Percentiles rank a stretch among this genome's conserved stretches.
Evolutionary conservation across 352 stramenopile species (phyloP).

Genomic region (Phytophthora litchii): DNA sequence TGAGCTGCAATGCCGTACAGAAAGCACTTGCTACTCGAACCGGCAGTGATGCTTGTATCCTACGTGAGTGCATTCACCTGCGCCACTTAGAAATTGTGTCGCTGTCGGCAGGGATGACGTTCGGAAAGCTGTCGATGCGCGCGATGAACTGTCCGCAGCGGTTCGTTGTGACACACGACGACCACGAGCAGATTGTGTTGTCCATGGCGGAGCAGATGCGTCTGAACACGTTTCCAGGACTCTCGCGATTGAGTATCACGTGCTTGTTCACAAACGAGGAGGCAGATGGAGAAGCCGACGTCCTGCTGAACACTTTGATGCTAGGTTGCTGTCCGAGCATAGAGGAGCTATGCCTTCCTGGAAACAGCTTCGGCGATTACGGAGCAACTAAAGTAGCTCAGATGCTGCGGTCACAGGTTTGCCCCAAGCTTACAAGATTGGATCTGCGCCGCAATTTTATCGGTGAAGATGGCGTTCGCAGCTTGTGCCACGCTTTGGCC

Average conservation of each 20-base stretch:
- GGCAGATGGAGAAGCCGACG: conserved; percentile 80
- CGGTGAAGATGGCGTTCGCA: conserved; percentile 75
- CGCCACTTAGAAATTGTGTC: conserved; percentile 79
- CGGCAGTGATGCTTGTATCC: conserved; percentile 38
- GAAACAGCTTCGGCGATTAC: conserved; percentile 88
- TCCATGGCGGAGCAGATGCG: conserved; percentile 73
- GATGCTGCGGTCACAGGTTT: conserved; percentile 82
- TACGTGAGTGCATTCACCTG: conserved; percentile 72
- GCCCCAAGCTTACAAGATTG: conserved; percentile 75
- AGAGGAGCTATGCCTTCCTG: conserved; percentile 78
- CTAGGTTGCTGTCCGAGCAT: conserved; percentile 75
- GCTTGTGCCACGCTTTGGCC: conserved; percentile 72
- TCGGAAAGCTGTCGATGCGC: conserved; percentile 86
- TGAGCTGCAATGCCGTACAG: conserved; percentile 83
- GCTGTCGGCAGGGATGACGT: conserved; percentile 80
- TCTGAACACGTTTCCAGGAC: conserved; percentile 53
- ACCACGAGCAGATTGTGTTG: conserved; percentile 87
- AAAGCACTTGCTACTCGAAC: conserved; percentile 53
- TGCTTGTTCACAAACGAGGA: conserved; percentile 90
- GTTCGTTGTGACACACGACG: conserved; percentile 87
- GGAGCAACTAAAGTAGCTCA: conserved; percentile 81
- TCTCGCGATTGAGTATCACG: conserved; percentile 71
- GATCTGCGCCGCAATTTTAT: conserved; percentile 89
- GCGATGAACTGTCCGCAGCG: conserved; percentile 84
- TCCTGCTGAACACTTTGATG: conserved; percentile 84